Evolutionary conservation across 768 basidiomycete species (phyloP), one percentile per base, ranked within the genome.

Genomic region (Leccinellum rugosiceps): DNA sequence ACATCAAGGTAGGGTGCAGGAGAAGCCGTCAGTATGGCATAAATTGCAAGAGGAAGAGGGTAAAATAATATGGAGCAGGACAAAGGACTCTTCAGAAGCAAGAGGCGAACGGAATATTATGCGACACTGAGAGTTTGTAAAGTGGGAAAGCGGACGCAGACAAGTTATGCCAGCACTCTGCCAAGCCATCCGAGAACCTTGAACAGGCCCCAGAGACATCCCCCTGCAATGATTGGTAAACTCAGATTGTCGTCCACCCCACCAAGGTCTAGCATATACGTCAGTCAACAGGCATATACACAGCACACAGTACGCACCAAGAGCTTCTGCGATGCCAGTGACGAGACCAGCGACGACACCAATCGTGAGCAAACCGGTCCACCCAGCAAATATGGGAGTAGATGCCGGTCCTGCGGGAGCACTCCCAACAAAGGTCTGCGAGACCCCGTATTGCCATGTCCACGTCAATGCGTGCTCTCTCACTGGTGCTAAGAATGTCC

Each of bases 211-310:
- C 83, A 87, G 30, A 87, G 69, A 62, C 83, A 79, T 2, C 84
- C 89, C 3, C 94, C 94, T 6, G 92, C 86, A 55, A 95, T 83
- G 67, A 96, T 85, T 4, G 94, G 94, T 25, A 97, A 74, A 8
- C 92, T 95, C 25, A 97, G 71, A 69, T 97, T 96, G 68, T 97
- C 94, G 65, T 97, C 94, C 38, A 93, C 68, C 0, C 80, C 82
- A 17, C 92, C 92, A 3, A 96, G 77, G 70, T 95, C 92, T 96
- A 68, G 43, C 13, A 30, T 0, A 30, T 47, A 38, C 51, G 50
- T 64, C 34, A 64, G 52, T 49, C 28, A 4, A 54, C 28, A 8
- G 13, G 43, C 41, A 56, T 5, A 46, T 28, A 50, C 55, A 54
- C 8, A 62, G 8, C 38, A 47, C 15, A 52, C 1, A 58, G 54